These are phyloP conservation scores for Pythium phragmiticola DNA, from an alignment of 352 stramenopile genomes.

Conservation along the genomic window DNA sequence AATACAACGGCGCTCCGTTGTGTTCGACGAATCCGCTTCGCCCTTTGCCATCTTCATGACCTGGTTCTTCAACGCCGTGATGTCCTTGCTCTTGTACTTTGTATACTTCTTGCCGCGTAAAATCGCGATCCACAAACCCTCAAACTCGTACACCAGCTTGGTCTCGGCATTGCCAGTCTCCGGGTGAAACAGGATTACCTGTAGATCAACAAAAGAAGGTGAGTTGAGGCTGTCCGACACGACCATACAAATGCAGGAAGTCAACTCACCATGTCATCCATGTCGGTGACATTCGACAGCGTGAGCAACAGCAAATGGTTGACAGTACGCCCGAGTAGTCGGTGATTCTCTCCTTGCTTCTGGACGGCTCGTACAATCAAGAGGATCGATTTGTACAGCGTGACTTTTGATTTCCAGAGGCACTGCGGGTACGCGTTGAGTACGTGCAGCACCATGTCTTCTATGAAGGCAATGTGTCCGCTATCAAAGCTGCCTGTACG, in stretches of 20 bases:
- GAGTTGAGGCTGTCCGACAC: not conserved
- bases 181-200: constrained; percentile 69
- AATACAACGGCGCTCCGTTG: constrained; percentile 33
- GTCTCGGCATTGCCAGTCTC: constrained; percentile 70
- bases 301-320: constrained; percentile 63
- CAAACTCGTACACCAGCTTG: constrained; percentile 76
- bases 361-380: constrained; percentile 41
- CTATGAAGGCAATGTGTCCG: constrained; percentile 51
- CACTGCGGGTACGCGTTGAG: constrained; percentile 63
- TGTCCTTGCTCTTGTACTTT: constrained; percentile 21
- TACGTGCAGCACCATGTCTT: constrained; percentile 57
- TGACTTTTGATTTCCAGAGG: constrained; percentile 56
- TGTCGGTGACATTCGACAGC: constrained; percentile 58
- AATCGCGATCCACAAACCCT: constrained; percentile 67
- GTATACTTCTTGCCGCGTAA: constrained; percentile 27
- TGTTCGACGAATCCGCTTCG: not conserved
- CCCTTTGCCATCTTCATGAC: not conserved
- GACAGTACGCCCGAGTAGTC: constrained; percentile 51
- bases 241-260: not conserved
- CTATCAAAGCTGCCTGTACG: constrained; percentile 34
- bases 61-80: constrained; percentile 1
- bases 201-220: not conserved
- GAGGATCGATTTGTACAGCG: constrained; percentile 53
- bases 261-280: constrained; percentile 39
- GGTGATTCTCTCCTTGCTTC: constrained; percentile 35